Conservation (phyloP, 305 asterid genomes). For the Fraxinus latifolia region DNA sequence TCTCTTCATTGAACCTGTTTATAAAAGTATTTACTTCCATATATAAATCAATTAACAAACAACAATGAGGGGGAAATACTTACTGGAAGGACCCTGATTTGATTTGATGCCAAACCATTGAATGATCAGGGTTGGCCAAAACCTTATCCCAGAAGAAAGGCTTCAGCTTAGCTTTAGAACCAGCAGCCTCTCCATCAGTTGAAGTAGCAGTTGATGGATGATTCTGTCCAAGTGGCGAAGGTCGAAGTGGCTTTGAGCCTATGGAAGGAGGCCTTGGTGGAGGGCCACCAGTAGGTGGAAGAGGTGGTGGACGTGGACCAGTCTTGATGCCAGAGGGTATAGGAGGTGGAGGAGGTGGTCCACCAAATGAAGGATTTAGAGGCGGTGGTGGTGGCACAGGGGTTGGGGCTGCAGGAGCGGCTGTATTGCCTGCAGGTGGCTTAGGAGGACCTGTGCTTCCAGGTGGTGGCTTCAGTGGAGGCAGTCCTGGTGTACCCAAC, state of each 20-base stretch:
- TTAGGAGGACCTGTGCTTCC: slow-evolving; percentile 41
- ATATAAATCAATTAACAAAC: slow-evolving; percentile 12
- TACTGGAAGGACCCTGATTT: slow-evolving; percentile 97
- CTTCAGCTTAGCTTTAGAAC: slow-evolving; percentile 78
- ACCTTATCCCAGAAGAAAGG: slow-evolving; percentile 99
- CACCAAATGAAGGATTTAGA: slow-evolving; percentile 36
- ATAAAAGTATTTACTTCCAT: slow-evolving; percentile 14
- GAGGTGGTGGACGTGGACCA: slow-evolving; percentile 44
- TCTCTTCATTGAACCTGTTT: slow-evolving; percentile 89
- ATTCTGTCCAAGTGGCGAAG: slow-evolving; percentile 38
- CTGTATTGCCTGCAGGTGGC: slow-evolving; percentile 24
- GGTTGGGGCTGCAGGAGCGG: slow-evolving; percentile 30
- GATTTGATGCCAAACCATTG: slow-evolving; percentile 99
- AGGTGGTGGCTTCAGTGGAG: slow-evolving; percentile 77
- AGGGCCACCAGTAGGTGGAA: slow-evolving; percentile 48
- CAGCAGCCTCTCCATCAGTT: slow-evolving; percentile 45
- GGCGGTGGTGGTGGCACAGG: slow-evolving; percentile 28
- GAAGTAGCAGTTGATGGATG: slow-evolving; percentile 41
- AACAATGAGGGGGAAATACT: slow-evolving; percentile 35
- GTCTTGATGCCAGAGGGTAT: slow-evolving; percentile 24
- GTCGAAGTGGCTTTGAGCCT: slow-evolving; percentile 62
- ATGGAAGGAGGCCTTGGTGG: slow-evolving; percentile 64
- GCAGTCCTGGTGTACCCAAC: slow-evolving; percentile 42
- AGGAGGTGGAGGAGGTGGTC: slow-evolving; percentile 49
- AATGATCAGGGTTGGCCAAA: slow-evolving; percentile 78